Conservation (phyloP, 331 rosid genomes). For the Stylosanthes scabra region DNA sequence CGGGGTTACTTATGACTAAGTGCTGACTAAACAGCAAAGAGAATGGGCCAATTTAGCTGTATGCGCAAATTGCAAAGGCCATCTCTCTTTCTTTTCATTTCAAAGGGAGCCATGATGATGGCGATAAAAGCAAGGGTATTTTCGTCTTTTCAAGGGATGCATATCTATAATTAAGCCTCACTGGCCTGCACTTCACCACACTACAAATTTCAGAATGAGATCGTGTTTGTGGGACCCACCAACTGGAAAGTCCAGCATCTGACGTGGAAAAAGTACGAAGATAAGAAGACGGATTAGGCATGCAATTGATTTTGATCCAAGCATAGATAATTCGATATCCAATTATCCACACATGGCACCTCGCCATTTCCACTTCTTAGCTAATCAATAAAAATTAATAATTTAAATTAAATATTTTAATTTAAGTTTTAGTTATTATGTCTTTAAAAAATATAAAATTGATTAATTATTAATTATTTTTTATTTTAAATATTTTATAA, state of each 20-base stretch:
- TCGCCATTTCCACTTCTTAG: too few species aligned
- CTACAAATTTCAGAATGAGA: constrained; percentile 32
- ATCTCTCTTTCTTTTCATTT: constrained; percentile 31
- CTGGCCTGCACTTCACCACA: constrained; percentile 35
- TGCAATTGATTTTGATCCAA: neutral
- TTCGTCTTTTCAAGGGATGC: neutral
- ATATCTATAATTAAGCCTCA: constrained; percentile 13
- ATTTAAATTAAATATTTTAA: too few species aligned
- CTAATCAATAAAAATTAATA: too few species aligned
- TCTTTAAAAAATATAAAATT: too few species aligned
- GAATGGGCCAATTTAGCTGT: neutral
- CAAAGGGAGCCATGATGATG: constrained; percentile 32
- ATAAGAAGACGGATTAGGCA: neutral
- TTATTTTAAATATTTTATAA: too few species aligned
- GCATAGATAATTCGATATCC: too few species aligned
- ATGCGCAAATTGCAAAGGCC: constrained; percentile 35
- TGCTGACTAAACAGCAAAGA: neutral
- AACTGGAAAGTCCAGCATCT: constrained; percentile 28
- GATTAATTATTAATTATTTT: too few species aligned
- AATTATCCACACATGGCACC: too few species aligned
- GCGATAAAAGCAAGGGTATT: constrained; percentile 35
- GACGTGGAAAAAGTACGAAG: constrained; percentile 38
- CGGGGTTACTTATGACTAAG: neutral
- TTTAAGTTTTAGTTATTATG: too few species aligned
- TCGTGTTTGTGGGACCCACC: constrained; percentile 41